Conservation (phyloP, 495 filamentous ascomycete genomes). For the Aspergillus ellipticus region DNA sequence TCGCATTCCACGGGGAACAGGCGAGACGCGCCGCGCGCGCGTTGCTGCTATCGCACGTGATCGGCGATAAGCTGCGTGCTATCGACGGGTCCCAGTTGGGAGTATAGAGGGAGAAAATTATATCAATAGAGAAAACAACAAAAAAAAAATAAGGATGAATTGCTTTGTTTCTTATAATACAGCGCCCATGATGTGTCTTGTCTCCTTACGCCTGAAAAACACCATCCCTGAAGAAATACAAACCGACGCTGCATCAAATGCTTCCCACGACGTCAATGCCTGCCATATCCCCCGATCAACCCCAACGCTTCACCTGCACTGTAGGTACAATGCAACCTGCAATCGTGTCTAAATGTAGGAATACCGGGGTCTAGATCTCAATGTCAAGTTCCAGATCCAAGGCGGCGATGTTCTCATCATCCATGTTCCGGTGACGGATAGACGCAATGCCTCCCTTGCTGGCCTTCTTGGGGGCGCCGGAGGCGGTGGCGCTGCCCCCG, state of each 20-base stretch:
- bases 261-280: not conserved
- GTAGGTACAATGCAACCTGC: not conserved
- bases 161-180: conserved; percentile 1
- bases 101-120: not conserved
- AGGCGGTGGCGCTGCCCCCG: conserved; percentile 37
- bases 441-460: conserved; percentile 57
- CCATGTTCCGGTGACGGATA: conserved; percentile 69
- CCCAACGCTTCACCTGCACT: not conserved
- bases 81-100: not conserved
- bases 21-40: conserved; percentile 19
- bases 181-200: conserved; percentile 1
- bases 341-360: not conserved
- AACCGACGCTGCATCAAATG: conserved; percentile 2
- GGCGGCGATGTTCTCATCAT: conserved; percentile 79
- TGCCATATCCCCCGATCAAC: not conserved
- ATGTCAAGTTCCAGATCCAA: conserved; percentile 81
- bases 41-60: conserved; percentile 20
- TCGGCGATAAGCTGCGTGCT: not conserved
- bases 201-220: conserved; percentile 2
- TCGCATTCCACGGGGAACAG: not conserved
- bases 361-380: conserved; percentile 48
- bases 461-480: conserved; percentile 51
- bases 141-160: not conserved
- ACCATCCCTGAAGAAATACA: conserved; percentile 5
- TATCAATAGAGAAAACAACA: not conserved